Evolutionary conservation across 106 monocot species (phyloP).

Genomic region (Iris macrosiphon): DNA sequence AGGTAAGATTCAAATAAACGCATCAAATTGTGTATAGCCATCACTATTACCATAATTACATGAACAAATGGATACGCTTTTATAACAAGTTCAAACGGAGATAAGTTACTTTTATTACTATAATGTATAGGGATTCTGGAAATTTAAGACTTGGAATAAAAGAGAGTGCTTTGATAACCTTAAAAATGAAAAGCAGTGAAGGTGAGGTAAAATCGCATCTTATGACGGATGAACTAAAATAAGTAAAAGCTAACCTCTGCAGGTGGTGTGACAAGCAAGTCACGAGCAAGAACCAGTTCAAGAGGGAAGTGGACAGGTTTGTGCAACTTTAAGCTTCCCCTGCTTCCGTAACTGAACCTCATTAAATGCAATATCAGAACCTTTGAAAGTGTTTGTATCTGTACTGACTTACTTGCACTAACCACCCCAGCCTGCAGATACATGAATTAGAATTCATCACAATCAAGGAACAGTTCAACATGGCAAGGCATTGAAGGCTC

Average conservation of each 20-base stretch:
- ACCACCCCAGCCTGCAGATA: slow-evolving; percentile 61
- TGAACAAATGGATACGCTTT: no score
- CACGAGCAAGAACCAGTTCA: slow-evolving; percentile 71
- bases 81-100: no score
- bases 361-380: slow-evolving; percentile 92
- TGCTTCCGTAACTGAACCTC: slow-evolving; percentile 90
- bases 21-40: no score
- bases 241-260: slow-evolving; percentile 45
- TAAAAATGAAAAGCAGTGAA: no score
- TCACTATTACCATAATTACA: no score
- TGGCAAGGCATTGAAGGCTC: background rate
- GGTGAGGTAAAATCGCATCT: no score
- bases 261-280: slow-evolving; percentile 62
- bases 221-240: background rate
- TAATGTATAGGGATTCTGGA: no score
- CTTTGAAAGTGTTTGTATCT: slow-evolving; percentile 79
- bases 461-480: background rate
- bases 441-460: background rate
- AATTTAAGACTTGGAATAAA: no score
- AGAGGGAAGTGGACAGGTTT: slow-evolving; percentile 75
- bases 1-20: no score
- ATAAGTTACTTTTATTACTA: no score
- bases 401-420: slow-evolving; percentile 77
- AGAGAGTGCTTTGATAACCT: no score
- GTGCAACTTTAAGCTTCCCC: slow-evolving; percentile 75